Evolutionary conservation across 2,329 filamentous ascomycete genomes (phyloP).

Genomic region (Alternaria incomplexa): DNA sequence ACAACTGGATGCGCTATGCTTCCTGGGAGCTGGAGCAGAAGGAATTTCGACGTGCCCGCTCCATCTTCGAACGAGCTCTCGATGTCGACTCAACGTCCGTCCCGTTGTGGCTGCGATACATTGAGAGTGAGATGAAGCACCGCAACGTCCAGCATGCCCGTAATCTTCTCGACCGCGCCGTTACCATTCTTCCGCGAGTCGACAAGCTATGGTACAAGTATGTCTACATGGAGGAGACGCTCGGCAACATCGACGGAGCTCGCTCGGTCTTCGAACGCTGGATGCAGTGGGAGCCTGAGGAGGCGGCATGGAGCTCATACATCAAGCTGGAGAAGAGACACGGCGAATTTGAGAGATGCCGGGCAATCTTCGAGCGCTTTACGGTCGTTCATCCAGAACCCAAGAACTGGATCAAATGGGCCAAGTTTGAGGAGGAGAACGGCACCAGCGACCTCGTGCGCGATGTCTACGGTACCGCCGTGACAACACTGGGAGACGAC

Average conservation of each 20-base stretch:
- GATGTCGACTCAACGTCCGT: constrained; percentile 90
- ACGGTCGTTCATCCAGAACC: constrained; percentile 67
- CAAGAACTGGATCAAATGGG: constrained; percentile 80
- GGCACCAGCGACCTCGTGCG: constrained; percentile 90
- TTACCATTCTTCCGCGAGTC: constrained; percentile 85
- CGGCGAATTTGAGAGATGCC: constrained; percentile 86
- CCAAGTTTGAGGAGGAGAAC: constrained; percentile 93
- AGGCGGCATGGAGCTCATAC: constrained; percentile 93
- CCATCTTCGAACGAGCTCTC: constrained; percentile 91
- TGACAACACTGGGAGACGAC: constrained; percentile 89
- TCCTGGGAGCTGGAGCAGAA: constrained; percentile 98
- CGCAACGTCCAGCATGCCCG: constrained; percentile 85
- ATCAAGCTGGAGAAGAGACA: constrained; percentile 98
- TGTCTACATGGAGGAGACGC: constrained; percentile 97
- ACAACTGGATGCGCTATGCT: constrained; percentile 99
- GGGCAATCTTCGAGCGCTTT: constrained; percentile 87
- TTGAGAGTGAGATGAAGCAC: constrained; percentile 91
- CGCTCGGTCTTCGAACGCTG: constrained; percentile 95
- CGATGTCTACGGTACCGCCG: constrained; percentile 86
- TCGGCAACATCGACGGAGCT: constrained; percentile 91
- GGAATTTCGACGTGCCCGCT: constrained; percentile 88
- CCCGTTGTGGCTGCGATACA: constrained; percentile 87
- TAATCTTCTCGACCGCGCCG: constrained; percentile 92
- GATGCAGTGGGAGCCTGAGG: constrained; percentile 98
- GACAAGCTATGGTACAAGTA: constrained; percentile 99